Evolutionary conservation across 495 filamentous ascomycete genomes (phyloP), one percentile per base, ranked within the genome.

Genomic region (Chaetomidium leptoderma): DNA sequence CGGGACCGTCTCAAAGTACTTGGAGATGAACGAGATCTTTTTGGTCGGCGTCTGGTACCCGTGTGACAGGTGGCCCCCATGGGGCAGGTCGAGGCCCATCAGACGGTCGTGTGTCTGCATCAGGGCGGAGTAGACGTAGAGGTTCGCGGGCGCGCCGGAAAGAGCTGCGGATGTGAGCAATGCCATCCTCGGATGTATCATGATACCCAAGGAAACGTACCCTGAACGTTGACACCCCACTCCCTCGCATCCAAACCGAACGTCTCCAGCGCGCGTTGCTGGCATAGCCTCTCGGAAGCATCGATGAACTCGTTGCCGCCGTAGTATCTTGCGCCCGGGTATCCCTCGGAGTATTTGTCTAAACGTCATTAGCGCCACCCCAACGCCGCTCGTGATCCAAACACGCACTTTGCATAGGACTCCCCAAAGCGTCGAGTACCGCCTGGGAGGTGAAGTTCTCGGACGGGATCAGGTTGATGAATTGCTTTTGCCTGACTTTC

Each of bases 261-360:
- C 0, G 92, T 82, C 68, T 95, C 83, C 14, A 98, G 74, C 0
- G 93, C 93, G 68, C 93, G 82, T 65, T 88, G 78, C 68, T 97
- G 93, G 66, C 95, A 97, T 49, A 97, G 73, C 44, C 85, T 76
- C 75, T 98, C 93, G 1, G 91, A 84, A 63, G 90, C 82, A 65
- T 98, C 93, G 66, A 97, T 97, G 71, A 87, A 86, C 71, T 96
- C 90, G 66, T 98, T 98, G 62, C 93, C 93, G 39, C 93, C 93
- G 69, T 98, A 98, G 73, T 98, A 98, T 68, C 93, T 76, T 42
- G 92, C 95, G 48, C 93, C 95, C 46, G 93, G 93, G 64, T 98
- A 98, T 39, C 93, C 93, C 73, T 98, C 93, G 7, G 95, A 97
- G 77, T 98, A 98, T 72, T 98, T 98, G 67, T 98, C 90, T 92